Conservation (phyloP, 805 yeast species). For the Yarrowia sp. region DNA sequence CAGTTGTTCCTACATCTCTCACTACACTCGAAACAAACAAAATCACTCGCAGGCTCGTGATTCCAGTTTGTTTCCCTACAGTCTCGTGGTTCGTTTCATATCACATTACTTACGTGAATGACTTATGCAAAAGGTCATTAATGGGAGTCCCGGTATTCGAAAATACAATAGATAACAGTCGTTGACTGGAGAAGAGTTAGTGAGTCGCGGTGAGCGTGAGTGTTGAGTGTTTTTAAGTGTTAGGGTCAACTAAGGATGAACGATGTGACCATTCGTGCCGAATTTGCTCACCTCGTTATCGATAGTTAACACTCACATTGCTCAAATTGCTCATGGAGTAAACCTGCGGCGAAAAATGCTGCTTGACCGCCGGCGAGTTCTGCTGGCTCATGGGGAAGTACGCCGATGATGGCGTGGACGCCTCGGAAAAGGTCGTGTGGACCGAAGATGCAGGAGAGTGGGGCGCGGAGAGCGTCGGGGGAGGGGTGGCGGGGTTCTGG, state of each 20-base stretch:
- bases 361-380: constrained; percentile 32
- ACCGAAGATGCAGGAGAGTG: constrained; percentile 32
- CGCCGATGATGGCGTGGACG: constrained; percentile 33
- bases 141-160: constrained; percentile 21
- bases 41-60: too few species aligned
- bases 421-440: constrained; percentile 38
- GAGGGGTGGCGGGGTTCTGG: constrained; percentile 44
- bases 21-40: too few species aligned
- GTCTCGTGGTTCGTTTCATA: background rate
- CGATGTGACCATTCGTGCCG: too few species aligned
- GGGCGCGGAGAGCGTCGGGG: constrained; percentile 41
- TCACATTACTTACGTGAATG: constrained; percentile 1
- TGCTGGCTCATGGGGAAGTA: constrained; percentile 24
- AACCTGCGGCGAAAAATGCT: constrained; percentile 34
- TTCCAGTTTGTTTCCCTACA: too few species aligned
- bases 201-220: too few species aligned
- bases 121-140: constrained; percentile 19
- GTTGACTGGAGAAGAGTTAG: background rate
- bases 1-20: too few species aligned
- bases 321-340: constrained; percentile 29
- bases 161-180: constrained; percentile 18
- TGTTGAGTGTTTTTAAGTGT: too few species aligned
- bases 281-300: background rate
- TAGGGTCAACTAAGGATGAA: too few species aligned
- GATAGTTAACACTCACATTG: constrained; percentile 12